Conservation (phyloP, 139 green algal species). For the Gonium pectorale region DNA sequence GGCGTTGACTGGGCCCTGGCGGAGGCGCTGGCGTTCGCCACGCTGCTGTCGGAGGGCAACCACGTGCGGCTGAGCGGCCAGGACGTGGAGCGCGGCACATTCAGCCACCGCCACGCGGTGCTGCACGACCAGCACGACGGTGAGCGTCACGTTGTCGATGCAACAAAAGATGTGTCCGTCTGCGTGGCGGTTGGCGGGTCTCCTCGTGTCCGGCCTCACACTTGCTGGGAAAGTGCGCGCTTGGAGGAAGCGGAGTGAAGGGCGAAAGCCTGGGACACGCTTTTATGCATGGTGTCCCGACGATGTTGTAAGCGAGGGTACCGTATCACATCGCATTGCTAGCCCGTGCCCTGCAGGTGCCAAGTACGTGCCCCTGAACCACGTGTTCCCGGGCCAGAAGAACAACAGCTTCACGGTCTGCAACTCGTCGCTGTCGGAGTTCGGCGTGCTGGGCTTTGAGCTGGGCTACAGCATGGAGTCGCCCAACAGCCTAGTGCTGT, state of each 20-base stretch:
- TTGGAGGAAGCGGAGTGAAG: no score
- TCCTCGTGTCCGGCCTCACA: no score
- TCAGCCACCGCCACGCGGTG: conserved; percentile 94
- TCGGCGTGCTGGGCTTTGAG: conserved; percentile 98
- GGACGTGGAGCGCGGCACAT: conserved; percentile 98
- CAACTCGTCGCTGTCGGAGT: conserved; percentile 93
- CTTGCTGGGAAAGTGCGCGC: no score
- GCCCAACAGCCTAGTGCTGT: conserved; percentile 96
- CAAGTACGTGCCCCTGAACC: conserved; percentile 85
- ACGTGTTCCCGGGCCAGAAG: conserved; percentile 87
- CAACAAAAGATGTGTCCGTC: no score
- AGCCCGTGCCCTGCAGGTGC: conserved; percentile 19
- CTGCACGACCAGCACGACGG: conserved; percentile 84
- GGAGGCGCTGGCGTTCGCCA: conserved; percentile 96
- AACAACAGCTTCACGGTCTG: conserved; percentile 80
- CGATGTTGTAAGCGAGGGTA: no score
- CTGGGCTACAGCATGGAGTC: conserved; percentile 98
- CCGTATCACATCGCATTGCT: neutral
- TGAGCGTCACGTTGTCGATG: no score
- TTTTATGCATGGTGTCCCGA: no score
- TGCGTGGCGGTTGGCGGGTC: no score
- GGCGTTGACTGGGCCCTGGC: conserved; percentile 94
- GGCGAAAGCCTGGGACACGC: no score
- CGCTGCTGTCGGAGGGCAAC: conserved; percentile 95
- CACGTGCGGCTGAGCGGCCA: conserved; percentile 97